Conservation (phyloP, 2,329 filamentous ascomycete genomes). For the Plectosphaerella cucumerina region DNA sequence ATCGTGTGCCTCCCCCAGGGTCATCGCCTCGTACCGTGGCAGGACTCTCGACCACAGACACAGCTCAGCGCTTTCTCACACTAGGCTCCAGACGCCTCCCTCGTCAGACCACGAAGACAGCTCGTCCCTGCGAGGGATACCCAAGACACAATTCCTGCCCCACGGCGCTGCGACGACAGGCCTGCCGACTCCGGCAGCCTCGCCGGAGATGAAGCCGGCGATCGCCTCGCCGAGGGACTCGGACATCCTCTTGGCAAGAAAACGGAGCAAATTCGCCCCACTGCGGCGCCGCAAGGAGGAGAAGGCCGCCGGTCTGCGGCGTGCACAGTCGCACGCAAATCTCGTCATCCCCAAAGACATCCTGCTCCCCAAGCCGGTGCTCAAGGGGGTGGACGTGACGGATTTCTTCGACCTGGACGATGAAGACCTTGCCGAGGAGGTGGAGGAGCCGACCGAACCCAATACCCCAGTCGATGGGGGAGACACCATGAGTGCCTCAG, state of each 20-base stretch:
- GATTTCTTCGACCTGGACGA: slow-evolving; percentile 31
- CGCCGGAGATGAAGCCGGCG: slow-evolving; percentile 24
- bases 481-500: not conserved
- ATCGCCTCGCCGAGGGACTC: slow-evolving; percentile 18
- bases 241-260: slow-evolving; percentile 8
- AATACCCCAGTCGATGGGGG: slow-evolving; percentile 1
- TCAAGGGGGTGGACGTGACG: slow-evolving; percentile 19
- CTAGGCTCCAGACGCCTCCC: slow-evolving; percentile 27
- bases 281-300: slow-evolving; percentile 10
- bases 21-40: slow-evolving; percentile 1
- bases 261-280: slow-evolving; percentile 6
- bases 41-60: slow-evolving; percentile 8
- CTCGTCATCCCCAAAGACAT: slow-evolving; percentile 4
- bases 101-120: slow-evolving; percentile 28
- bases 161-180: slow-evolving; percentile 12
- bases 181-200: slow-evolving; percentile 27
- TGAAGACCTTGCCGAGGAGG: slow-evolving; percentile 52
- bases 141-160: slow-evolving; percentile 5
- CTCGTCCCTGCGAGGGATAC: not conserved
- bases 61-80: slow-evolving; percentile 12
- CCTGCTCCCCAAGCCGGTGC: slow-evolving; percentile 13
- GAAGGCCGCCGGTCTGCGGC: slow-evolving; percentile 15
- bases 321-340: slow-evolving; percentile 24
- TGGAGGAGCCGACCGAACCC: not conserved
- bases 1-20: slow-evolving; percentile 2